Base-by-base conservation (phyloP, 768 basidiomycete genomes). In the Leccinum ochraceum region DNA sequence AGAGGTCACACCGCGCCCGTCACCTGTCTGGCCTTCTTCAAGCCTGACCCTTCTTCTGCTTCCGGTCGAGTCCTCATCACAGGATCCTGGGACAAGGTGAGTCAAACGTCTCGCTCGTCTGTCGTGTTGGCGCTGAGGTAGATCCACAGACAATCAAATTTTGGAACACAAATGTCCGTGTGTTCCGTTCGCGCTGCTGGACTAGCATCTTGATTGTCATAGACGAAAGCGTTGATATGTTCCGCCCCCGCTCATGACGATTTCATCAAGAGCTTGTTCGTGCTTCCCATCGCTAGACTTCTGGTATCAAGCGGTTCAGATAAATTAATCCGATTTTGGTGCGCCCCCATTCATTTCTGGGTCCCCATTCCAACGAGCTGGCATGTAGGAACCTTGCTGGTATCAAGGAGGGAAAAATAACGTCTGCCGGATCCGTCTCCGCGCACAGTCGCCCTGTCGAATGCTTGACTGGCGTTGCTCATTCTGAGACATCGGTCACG, bases 1-100 rank as follows among this genome's bases (percentile, higher is more conserved):
- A 86, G 80, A 67, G 95, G 94, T 0, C 96, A 99, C 71, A 84
- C 82, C 2, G 96, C 90, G 6, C 96, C 96, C 36, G 92, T 95
- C 53, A 95, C 95, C 3, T 86, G 82, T 36, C 76, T 99, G 34
- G 86, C 86, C 6, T 89, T 98, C 67, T 83, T 76, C 64, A 78
- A 84, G 63, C 77, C 73, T 58, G 65, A 57, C 16, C 61, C 66
- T 24, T 76, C 78, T 26, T 76, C 78, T 11, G 75, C 78, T 39
- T 77, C 73, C 14, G 76, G 81, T 59, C 75, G 71, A 62, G 71
- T 90, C 8, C 75, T 99, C 39, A 82, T 98, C 63, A 94, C 92
- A 49, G 95, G 92, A 22, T 95, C 95, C 51, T 99, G 97, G 97
- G 97, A 99, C 72, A 88, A 85, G 75, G 92, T 85, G 63, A 63